Evolutionary conservation across 164 flowering plant species (phyloP), one percentile per base, ranked within the genome.

Genomic region (Chimonanthus salicifolius): DNA sequence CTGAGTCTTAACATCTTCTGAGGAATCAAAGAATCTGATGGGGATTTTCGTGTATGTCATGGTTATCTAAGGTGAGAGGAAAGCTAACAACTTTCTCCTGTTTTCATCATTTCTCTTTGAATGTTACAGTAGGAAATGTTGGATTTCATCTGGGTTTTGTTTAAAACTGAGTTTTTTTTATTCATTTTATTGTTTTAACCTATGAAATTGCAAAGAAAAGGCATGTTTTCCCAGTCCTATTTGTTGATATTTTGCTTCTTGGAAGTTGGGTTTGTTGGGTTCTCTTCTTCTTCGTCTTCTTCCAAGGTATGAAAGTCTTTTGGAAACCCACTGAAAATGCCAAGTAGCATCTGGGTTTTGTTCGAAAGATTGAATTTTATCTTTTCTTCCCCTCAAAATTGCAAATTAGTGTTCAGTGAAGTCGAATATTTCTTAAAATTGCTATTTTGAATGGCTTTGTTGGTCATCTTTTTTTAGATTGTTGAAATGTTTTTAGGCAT

Each of bases 11-110:
- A 63, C 74, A 50, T 15, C 47, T 67, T 47, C 33, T 33, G 33
- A 73, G 64, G 70, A 66, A 73, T 73, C 70, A 58, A 67, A 60
- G 64, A 74, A 74, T 74, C 71, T 67, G 18, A 43, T 70, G 51
- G 11, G 68, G 60, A 54, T 54, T 54, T 54, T n/a, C 2, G 60
- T 54, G 4, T 13, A 54, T 54, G 60, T 54, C 60, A 54, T 54
- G 16, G 60, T 10, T n/a, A 48, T 68, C 50, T 47, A 72, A 74
- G 71, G 70, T 68, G 50, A 47, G 70, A 68, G 60, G 60, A 54
- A 54, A 68, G 70, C 33, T 68, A 68, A 68, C 70, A 8, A 18
- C 70, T 68, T 68, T 63, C 66, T 63, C 66, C 66, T 63, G 66
- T 63, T 63, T 63, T n/a, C 66, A n/a, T 48, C 48, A 45, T 62